Conservation (phyloP, 805 yeast genomes). For the Pichia paraexigua region DNA sequence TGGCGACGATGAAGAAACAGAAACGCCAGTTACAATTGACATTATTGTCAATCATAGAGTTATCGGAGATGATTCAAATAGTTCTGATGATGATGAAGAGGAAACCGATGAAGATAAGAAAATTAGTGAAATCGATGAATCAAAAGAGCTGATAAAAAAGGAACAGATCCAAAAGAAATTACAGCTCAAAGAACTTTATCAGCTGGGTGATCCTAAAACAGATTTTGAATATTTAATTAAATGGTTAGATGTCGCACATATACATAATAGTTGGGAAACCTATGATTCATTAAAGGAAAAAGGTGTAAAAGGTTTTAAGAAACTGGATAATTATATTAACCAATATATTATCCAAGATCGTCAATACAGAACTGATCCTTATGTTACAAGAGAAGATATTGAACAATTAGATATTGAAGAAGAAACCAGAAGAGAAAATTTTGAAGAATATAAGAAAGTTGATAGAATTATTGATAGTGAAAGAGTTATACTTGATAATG, state of each 20-base stretch:
- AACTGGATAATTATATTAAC: slow-evolving; percentile 83
- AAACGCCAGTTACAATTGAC: slow-evolving; percentile 24
- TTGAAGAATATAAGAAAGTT: slow-evolving; percentile 73
- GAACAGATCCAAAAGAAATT: slow-evolving; percentile 19
- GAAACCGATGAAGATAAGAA: slow-evolving; percentile 1
- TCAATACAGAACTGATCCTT: slow-evolving; percentile 70
- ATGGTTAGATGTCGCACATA: slow-evolving; percentile 82
- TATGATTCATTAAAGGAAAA: slow-evolving; percentile 41
- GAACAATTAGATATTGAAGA: slow-evolving; percentile 90
- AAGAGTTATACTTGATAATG: slow-evolving; percentile 54
- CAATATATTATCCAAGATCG: slow-evolving; percentile 66
- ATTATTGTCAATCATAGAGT: slow-evolving; percentile 49
- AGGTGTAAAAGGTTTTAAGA: slow-evolving; percentile 65
- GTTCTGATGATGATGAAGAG: slow-evolving; percentile 11
- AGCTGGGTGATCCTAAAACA: slow-evolving; percentile 41
- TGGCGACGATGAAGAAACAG: slow-evolving; percentile 12
- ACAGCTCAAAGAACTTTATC: slow-evolving; percentile 17
- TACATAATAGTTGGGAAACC: slow-evolving; percentile 92
- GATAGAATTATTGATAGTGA: slow-evolving; percentile 87
- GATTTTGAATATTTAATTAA: slow-evolving; percentile 61
- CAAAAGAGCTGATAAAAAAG: slow-evolving; percentile 27
- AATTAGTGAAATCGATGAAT: not conserved
- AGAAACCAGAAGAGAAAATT: slow-evolving; percentile 77
- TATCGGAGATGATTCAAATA: slow-evolving; percentile 21
- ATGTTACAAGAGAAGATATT: slow-evolving; percentile 81